These are phyloP conservation scores for Daldinia bambusicola DNA, from an alignment of 495 filamentous ascomycete genomes.

Conservation along the genomic window DNA sequence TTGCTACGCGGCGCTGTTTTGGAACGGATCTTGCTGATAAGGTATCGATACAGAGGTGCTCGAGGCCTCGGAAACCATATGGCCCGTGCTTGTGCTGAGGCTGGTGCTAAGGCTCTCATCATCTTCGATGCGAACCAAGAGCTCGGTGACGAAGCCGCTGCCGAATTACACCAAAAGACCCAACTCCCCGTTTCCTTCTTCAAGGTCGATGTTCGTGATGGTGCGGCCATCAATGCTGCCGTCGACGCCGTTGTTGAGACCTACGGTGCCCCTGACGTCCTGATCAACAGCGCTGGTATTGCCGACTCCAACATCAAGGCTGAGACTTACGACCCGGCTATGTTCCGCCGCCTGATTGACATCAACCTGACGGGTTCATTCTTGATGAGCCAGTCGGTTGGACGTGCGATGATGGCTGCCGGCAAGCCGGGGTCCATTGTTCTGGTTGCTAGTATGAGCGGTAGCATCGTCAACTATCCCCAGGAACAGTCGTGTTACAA, in stretches of 20 bases:
- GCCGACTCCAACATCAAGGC: constrained; percentile 71
- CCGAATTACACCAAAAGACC: constrained; percentile 71
- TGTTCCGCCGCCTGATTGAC: constrained; percentile 77
- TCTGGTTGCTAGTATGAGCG: constrained; percentile 81
- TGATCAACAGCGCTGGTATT: constrained; percentile 87
- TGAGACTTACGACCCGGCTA: constrained; percentile 68
- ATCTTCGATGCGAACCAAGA: constrained; percentile 80
- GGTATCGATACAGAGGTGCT: constrained; percentile 65
- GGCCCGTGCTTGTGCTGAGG: constrained; percentile 78
- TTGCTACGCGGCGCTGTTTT: constrained; percentile 17
- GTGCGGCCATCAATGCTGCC: constrained; percentile 67
- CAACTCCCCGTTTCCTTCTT: constrained; percentile 78
- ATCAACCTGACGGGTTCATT: constrained; percentile 82
- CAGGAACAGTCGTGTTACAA: constrained; percentile 84
- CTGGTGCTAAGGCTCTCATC: constrained; percentile 74
- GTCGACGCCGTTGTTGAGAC: constrained; percentile 67
- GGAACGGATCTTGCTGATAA: constrained; percentile 35
- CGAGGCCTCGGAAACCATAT: constrained; percentile 81
- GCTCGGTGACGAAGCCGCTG: constrained; percentile 73
- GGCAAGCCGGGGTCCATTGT: constrained; percentile 75
- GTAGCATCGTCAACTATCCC: constrained; percentile 80
- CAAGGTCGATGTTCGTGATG: constrained; percentile 80
- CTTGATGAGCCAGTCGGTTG: constrained; percentile 71
- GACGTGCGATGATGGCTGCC: constrained; percentile 71
- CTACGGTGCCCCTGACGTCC: constrained; percentile 73